Percentiles rank a stretch among this genome's conserved stretches.
phyloP scores from a whole-genome alignment of 208 protist species.

The Leishmania braziliensis region DNA sequence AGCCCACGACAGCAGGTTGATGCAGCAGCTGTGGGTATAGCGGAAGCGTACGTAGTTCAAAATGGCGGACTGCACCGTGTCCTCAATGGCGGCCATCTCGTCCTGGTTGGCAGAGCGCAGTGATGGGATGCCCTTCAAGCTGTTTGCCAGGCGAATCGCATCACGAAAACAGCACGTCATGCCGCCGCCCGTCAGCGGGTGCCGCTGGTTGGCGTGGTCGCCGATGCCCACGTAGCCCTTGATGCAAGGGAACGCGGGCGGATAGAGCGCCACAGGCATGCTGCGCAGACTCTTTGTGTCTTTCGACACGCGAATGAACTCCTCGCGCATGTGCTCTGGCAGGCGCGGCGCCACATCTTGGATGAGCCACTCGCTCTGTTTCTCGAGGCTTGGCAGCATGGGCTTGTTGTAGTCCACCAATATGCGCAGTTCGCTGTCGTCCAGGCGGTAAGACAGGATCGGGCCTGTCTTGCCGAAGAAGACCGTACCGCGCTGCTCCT shows the following conservation, averaged over 20 bases:
- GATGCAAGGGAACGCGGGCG: constrained; percentile 67
- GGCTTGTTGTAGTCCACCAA: constrained; percentile 89
- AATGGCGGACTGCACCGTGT: constrained; percentile 61
- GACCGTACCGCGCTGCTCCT: constrained; percentile 88
- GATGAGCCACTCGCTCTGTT: constrained; percentile 85
- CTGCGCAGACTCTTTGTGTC: constrained; percentile 73
- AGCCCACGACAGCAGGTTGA: constrained; percentile 93
- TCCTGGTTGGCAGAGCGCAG: constrained; percentile 42
- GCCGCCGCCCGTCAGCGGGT: constrained; percentile 93
- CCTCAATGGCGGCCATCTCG: constrained; percentile 63
- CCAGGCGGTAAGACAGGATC: constrained; percentile 91
- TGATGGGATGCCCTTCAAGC: constrained; percentile 55
- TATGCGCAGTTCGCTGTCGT: constrained; percentile 77
- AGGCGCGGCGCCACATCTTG: constrained; percentile 82
- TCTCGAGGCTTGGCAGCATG: constrained; percentile 60
- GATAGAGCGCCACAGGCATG: constrained; percentile 82
- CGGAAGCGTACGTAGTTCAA: constrained; percentile 57
- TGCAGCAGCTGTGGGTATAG: constrained; percentile 78
- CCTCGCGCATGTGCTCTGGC: constrained; percentile 68
- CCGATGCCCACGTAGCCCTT: constrained; percentile 92
- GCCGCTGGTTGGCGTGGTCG: constrained; percentile 94
- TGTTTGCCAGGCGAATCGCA: constrained; percentile 61
- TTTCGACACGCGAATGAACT: constrained; percentile 68
- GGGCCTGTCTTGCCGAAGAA: constrained; percentile 91
- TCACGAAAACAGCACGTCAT: constrained; percentile 94